phyloP scores from a whole-genome alignment of 2,329 filamentous ascomycete species.

The Pseudopyricularia cyperi region DNA sequence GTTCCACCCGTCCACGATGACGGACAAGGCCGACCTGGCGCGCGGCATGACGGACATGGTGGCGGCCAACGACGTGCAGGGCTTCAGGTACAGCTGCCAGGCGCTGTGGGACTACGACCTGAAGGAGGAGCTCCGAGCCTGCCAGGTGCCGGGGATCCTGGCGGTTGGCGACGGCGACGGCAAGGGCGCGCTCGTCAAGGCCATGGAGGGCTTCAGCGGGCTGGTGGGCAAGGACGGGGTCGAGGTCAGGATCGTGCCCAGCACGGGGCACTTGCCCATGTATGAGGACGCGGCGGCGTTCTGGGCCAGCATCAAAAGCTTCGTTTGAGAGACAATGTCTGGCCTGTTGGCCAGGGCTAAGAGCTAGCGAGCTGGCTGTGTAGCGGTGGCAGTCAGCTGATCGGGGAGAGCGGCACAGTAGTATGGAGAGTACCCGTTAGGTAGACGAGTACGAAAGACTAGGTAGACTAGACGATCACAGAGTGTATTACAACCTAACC shows the following conservation, averaged over 20 bases:
- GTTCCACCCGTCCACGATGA: conserved; percentile 51
- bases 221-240: conserved; percentile 40
- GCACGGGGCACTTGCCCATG: conserved; percentile 75
- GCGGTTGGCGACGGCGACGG: conserved; percentile 64
- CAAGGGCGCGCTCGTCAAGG: conserved; percentile 56
- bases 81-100: conserved; percentile 54
- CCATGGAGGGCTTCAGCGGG: conserved; percentile 62
- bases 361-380: too few relatives aligned
- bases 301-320: conserved; percentile 39
- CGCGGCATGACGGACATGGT: conserved; percentile 56
- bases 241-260: conserved; percentile 51
- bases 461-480: too few relatives aligned
- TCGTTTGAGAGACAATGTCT: conserved; percentile 5
- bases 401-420: too few relatives aligned
- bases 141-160: conserved; percentile 49
- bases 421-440: too few relatives aligned
- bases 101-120: conserved; percentile 64
- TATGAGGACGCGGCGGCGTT: conserved; percentile 60
- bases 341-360: neutral
- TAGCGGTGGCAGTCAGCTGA: too few relatives aligned
- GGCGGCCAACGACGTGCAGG: conserved; percentile 51
- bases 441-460: too few relatives aligned
- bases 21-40: conserved; percentile 30
- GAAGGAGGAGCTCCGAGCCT: conserved; percentile 37
- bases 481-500: too few relatives aligned